These are phyloP conservation scores for Pseudogymnoascus sp. DNA, from an alignment of 2,329 filamentous ascomycete genomes.

Conservation along the genomic window DNA sequence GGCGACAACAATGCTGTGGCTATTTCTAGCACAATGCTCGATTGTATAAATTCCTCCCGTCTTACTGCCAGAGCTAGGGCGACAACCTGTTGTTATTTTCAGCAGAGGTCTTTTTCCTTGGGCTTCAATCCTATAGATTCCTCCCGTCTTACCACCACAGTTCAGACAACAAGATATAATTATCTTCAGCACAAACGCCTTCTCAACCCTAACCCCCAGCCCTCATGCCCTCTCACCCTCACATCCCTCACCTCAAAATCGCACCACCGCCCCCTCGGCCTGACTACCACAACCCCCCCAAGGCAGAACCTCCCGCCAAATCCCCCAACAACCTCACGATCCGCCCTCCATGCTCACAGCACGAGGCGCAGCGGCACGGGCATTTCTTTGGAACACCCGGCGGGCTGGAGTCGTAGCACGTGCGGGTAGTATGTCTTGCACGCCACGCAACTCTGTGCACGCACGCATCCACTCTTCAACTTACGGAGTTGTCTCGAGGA, in stretches of 20 bases:
- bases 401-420: too few species aligned
- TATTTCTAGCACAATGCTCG: not conserved
- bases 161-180: not conserved
- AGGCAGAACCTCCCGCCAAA: not conserved
- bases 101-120: not conserved
- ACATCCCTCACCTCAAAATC: not conserved
- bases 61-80: not conserved
- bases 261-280: not conserved
- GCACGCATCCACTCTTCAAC: too few species aligned
- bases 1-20: not conserved
- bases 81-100: not conserved
- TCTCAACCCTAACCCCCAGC: not conserved
- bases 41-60: too few species aligned
- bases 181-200: not conserved
- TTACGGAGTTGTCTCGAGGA: too few species aligned
- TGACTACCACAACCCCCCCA: not conserved
- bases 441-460: too few species aligned
- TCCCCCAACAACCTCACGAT: not conserved
- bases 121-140: not conserved
- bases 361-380: not conserved
- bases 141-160: not conserved
- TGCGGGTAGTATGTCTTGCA: too few species aligned
- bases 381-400: not conserved
- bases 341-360: not conserved
- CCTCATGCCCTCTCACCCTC: not conserved